A percentile compares a stretch with the other conserved stretches of the same genome.
Conservation (phyloP, 2,329 filamentous ascomycete genomes). For the Fusarium pseudocircinatum region DNA sequence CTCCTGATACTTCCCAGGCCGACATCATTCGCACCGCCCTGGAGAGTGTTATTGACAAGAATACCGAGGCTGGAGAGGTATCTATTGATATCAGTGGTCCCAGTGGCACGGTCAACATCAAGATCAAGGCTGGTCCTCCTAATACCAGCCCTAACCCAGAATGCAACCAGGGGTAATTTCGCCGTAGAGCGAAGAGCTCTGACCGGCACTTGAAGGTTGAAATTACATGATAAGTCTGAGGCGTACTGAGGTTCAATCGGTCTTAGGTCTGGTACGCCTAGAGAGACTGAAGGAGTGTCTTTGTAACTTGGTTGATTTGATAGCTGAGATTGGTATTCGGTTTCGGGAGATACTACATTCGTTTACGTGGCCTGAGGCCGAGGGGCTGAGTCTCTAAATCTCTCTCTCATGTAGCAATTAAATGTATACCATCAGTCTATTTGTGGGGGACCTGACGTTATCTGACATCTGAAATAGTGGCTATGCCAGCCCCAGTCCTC, state of each 20-base stretch:
- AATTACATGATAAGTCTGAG: neutral
- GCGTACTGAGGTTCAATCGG: fast-evolving
- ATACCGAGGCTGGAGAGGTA: neutral
- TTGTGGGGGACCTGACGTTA: no score
- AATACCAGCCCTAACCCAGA: neutral
- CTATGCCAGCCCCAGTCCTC: no score
- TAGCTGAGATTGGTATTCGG: fast-evolving
- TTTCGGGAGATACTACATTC: fast-evolving
- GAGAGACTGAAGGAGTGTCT: neutral
- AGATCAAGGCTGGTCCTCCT: neutral
- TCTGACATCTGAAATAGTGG: no score
- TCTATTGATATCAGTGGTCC: neutral
- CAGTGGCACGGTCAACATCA: neutral
- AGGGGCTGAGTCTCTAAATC: neutral
- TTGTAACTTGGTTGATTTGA: neutral
- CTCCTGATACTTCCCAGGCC: neutral
- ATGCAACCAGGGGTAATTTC: neutral
- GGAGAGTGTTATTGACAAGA: neutral
- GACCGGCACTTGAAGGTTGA: fast-evolving
- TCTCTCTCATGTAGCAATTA: neutral
- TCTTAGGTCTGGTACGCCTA: fast-evolving
- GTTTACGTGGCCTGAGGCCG: fast-evolving
- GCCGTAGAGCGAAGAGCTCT: no score
- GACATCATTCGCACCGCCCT: neutral
- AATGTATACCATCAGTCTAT: no score